These are phyloP conservation scores for Stenogyne calaminthoides DNA, from an alignment of 305 asterid genomes.

Conservation along the genomic window DNA sequence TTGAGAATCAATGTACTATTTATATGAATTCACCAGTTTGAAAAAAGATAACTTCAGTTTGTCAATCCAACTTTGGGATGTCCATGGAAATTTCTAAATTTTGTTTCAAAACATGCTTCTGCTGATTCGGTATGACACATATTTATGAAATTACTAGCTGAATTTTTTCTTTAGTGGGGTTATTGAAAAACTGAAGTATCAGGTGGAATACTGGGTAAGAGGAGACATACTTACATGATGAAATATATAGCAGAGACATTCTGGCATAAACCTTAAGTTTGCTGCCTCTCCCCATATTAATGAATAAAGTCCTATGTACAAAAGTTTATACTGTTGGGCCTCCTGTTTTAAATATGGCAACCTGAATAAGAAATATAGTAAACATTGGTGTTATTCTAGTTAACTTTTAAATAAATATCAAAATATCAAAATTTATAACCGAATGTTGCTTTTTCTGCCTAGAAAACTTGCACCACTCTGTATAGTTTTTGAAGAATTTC, in stretches of 20 bases:
- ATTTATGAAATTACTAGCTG: not conserved
- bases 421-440: slow-evolving; percentile 41
- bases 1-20: not conserved
- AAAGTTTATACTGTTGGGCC: slow-evolving; percentile 82
- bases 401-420: not conserved
- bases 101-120: not conserved
- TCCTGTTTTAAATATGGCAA: slow-evolving; percentile 91
- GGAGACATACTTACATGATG: slow-evolving; percentile 75
- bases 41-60: not conserved
- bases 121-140: not conserved
- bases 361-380: slow-evolving; percentile 51
- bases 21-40: not conserved
- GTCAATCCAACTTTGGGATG: not conserved
- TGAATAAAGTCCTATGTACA: slow-evolving; percentile 84
- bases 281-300: slow-evolving; percentile 99
- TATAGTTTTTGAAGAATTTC: slow-evolving; percentile 88
- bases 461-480: slow-evolving; percentile 97
- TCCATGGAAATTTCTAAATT: not conserved
- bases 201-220: slow-evolving; percentile 12
- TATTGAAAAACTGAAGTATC: slow-evolving; percentile 14
- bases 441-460: slow-evolving; percentile 70
- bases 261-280: slow-evolving; percentile 94
- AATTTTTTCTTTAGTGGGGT: not conserved
- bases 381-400: slow-evolving; percentile 7
- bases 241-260: slow-evolving; percentile 89